Base-by-base conservation (phyloP, 2,329 filamentous ascomycete species). In the Chaetomiaceae sp. region DNA sequence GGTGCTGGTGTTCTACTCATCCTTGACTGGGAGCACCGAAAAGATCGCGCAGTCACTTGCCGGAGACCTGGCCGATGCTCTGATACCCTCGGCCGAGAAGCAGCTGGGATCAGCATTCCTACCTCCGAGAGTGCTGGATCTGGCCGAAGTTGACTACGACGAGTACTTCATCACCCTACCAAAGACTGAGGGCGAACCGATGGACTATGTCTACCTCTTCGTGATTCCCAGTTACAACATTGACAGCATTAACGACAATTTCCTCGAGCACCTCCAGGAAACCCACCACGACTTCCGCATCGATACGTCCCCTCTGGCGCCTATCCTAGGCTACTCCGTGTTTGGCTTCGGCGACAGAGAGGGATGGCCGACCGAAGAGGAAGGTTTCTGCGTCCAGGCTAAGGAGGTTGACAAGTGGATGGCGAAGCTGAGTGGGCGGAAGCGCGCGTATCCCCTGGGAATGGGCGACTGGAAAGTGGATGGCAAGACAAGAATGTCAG, bases 211-310 rank as follows among this genome's bases (percentile, higher is more conserved):
- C 57, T 98, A 97, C 66, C 72, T 94, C 32, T 74, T 97, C 45
- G 69, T 97, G 30, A 67, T 96, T 4, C 93, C 91, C 0, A 90
- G 86, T 53, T 97, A 96, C 71, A 94, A 97, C 61, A 95, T 96
- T 59, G 91, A 96, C 60, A 91, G 87, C 7, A 86, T 94, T 55
- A 80, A 95, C 56, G 86, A 90, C 60, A 91, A 81, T 14, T 90
- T 97, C 63, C 72, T 97, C 19, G 82, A 88, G 53, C 88, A 95
- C 63, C 70, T 98, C 6, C 76, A 86, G 61, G 91, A 98, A 64
- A 97, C 90, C 0, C 91, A 97, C 62, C 82, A 97, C 68, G 93
- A 98, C 65, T 97, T 97, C 72, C 81, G 91, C 48, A 94, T 98
- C 55, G 90, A 97, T 58, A 95, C 89, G 0, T 84, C 86, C 0